Percentiles rank a stretch among this genome's conserved stretches.
Evolutionary conservation across 805 yeast species (phyloP).

Genomic region (Komagataella pastoris): DNA sequence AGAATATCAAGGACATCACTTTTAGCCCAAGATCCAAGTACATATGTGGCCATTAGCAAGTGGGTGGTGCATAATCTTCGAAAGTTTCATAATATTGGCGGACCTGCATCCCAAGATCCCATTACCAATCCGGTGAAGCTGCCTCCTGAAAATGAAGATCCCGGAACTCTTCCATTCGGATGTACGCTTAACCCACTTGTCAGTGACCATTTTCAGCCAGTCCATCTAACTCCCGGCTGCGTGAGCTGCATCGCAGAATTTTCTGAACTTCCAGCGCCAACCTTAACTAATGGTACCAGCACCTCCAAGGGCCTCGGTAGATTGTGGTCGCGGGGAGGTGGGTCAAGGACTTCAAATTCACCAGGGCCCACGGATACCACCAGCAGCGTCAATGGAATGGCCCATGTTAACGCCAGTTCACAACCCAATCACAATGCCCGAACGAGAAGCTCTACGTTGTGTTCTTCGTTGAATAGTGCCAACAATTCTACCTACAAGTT

Average conservation of each 20-base stretch:
- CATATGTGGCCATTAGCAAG: slow-evolving; percentile 38
- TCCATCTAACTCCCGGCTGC: slow-evolving; percentile 45
- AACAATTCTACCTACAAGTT: background rate
- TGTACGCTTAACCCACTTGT: slow-evolving; percentile 38
- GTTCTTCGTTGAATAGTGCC: slow-evolving; percentile 2
- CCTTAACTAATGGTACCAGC: background rate
- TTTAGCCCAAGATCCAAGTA: slow-evolving; percentile 27
- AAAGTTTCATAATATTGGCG: slow-evolving; percentile 20
- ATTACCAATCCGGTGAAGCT: slow-evolving; percentile 24
- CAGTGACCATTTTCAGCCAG: slow-evolving; percentile 38
- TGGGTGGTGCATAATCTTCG: slow-evolving; percentile 30
- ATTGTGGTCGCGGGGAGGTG: background rate
- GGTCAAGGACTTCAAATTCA: background rate
- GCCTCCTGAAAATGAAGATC: slow-evolving; percentile 14
- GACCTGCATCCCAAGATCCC: slow-evolving; percentile 22
- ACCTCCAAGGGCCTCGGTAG: background rate
- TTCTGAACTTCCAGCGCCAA: slow-evolving; percentile 4
- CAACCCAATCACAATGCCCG: slow-evolving; percentile 3
- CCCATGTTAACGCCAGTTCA: slow-evolving; percentile 4
- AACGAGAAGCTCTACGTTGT: slow-evolving; percentile 1
- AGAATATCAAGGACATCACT: slow-evolving; percentile 23
- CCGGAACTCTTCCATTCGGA: slow-evolving; percentile 27
- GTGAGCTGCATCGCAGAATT: slow-evolving; percentile 13
- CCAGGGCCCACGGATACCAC: background rate
- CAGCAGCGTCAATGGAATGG: slow-evolving; percentile 2